Conservation (phyloP, 441 rosid species). For the Melastoma candidum region DNA sequence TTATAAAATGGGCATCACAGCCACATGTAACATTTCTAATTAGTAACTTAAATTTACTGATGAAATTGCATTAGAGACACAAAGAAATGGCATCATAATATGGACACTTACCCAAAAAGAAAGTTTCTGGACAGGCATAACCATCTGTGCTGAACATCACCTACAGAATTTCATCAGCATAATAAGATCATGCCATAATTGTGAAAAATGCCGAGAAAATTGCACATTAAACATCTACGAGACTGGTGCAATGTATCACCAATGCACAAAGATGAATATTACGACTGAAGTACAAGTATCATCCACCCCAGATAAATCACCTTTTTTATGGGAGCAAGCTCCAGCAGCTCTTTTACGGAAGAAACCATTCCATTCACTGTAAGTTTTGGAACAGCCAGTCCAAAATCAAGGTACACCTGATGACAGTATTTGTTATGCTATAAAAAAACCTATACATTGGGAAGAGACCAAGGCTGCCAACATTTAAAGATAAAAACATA, state of each 20-base stretch:
- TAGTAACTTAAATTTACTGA: background rate
- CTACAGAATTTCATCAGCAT: constrained; percentile 35
- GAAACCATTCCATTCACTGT: constrained; percentile 84
- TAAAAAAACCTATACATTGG: constrained; percentile 10
- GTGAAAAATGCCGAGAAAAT: background rate
- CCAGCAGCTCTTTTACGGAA: constrained; percentile 79
- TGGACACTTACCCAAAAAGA: constrained; percentile 60
- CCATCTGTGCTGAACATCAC: constrained; percentile 99
- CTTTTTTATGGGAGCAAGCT: constrained; percentile 82
- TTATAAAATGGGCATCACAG: background rate
- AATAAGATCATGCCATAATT: background rate
- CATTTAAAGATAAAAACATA: constrained; percentile 5
- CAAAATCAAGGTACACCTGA: constrained; percentile 92
- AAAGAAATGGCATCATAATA: background rate
- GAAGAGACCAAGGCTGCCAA: constrained; percentile 8
- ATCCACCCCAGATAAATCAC: constrained; percentile 24
- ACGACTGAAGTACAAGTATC: background rate
- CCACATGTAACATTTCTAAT: background rate
- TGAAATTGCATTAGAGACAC: constrained; percentile 8
- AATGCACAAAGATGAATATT: background rate
- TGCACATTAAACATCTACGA: no score
- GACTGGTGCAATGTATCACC: no score
- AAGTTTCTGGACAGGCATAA: constrained; percentile 81
- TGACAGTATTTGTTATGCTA: constrained; percentile 3
- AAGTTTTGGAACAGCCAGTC: constrained; percentile 91